Percentiles rank a stretch among this genome's conserved stretches.
These are phyloP conservation scores for Singerocomus inundabilis DNA, from an alignment of 1,284 basidiomycete species.

Conservation along the genomic window DNA sequence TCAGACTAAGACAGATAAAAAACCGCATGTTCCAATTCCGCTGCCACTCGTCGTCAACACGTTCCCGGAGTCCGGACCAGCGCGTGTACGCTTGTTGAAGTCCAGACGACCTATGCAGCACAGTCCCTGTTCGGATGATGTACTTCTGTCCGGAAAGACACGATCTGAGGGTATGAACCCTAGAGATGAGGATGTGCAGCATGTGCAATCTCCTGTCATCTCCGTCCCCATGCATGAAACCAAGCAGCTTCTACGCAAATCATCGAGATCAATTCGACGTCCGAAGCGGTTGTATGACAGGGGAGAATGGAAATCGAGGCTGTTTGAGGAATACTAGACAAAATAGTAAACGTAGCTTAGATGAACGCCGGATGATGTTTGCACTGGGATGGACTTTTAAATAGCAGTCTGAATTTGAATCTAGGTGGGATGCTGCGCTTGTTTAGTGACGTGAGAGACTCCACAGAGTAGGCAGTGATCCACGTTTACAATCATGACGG, in stretches of 20 bases:
- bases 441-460: not conserved
- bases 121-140: not conserved
- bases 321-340: slow-evolving; percentile 7
- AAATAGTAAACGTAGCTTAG: not conserved
- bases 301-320: slow-evolving; percentile 17
- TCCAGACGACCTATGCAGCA: not conserved
- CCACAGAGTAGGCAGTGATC: not conserved
- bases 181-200: not conserved
- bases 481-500: not conserved
- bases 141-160: not conserved
- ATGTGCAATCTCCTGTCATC: not conserved
- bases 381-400: not conserved
- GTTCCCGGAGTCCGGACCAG: not conserved
- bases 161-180: not conserved
- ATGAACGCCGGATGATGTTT: not conserved
- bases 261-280: not conserved
- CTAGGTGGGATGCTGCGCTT: not conserved
- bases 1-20: not conserved
- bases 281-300: slow-evolving; percentile 7
- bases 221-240: not conserved
- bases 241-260: not conserved
- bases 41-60: slow-evolving; percentile 10
- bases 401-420: not conserved
- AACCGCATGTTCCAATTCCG: not conserved
- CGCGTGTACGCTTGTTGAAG: not conserved